These are phyloP conservation scores for Intubia oerlemansii DNA, from an alignment of 2,329 filamentous ascomycete species.

Conservation along the genomic window DNA sequence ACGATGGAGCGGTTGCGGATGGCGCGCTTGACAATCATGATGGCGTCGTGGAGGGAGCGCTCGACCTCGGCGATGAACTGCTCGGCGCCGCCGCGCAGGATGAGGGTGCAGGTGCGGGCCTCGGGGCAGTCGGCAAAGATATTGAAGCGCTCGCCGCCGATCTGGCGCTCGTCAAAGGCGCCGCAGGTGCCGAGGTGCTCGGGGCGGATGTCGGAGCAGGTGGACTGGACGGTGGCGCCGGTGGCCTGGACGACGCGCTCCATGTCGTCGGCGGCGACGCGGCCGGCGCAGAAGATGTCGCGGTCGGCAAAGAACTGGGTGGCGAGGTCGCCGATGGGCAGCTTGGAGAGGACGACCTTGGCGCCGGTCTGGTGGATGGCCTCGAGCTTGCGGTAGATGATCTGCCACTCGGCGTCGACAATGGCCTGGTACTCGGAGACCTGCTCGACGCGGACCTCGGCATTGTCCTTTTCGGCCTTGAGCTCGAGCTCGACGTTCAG, in stretches of 20 bases:
- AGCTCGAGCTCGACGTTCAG: constrained; percentile 95
- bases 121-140: constrained; percentile 92
- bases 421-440: constrained; percentile 99
- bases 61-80: constrained; percentile 99
- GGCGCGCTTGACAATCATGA: constrained; percentile 99
- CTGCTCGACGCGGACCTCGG: constrained; percentile 92
- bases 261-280: constrained; percentile 78
- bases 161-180: constrained; percentile 83
- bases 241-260: constrained; percentile 92
- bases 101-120: constrained; percentile 90
- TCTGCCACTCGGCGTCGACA: constrained; percentile 98
- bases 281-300: constrained; percentile 93
- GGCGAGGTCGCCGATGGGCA: constrained; percentile 91
- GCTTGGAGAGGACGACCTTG: constrained; percentile 91
- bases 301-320: constrained; percentile 97
- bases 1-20: constrained; percentile 91
- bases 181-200: constrained; percentile 85
- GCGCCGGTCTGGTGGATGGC: constrained; percentile 82
- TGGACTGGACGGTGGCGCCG: constrained; percentile 80
- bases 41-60: constrained; percentile 91
- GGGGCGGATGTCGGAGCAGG: constrained; percentile 80
- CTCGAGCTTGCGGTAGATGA: constrained; percentile 99
- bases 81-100: constrained; percentile 88
- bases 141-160: constrained; percentile 94
- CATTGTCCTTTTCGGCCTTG: constrained; percentile 98